phyloP scores from a whole-genome alignment of 345 rosid species.

The Aquilaria yunnanensis region DNA sequence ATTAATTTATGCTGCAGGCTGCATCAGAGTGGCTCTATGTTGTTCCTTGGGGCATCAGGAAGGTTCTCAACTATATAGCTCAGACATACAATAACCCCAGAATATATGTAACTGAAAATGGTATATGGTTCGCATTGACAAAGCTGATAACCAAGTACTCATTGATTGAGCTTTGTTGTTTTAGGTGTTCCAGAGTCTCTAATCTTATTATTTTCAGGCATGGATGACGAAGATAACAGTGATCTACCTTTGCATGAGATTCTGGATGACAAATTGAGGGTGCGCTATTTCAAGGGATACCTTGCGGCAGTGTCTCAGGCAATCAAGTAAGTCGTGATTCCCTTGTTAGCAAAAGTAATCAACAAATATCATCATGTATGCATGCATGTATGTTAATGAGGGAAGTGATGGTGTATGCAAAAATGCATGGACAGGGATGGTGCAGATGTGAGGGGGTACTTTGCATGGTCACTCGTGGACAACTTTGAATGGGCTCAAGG shows the following conservation, averaged over 20 bases:
- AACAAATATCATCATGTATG: constrained; percentile 1
- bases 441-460: constrained; percentile 81
- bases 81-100: constrained; percentile 54
- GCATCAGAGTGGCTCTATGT: constrained; percentile 89
- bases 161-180: constrained; percentile 2
- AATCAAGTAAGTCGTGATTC: constrained; percentile 44
- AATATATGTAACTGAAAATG: constrained; percentile 76
- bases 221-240: constrained; percentile 81
- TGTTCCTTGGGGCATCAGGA: constrained; percentile 92
- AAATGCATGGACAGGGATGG: constrained; percentile 53
- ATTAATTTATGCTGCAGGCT: constrained; percentile 46
- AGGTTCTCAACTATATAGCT: constrained; percentile 57
- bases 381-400: neutral
- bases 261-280: constrained; percentile 82
- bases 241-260: constrained; percentile 57
- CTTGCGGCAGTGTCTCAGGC: constrained; percentile 66
- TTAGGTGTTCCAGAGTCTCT: too few relatives aligned
- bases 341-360: neutral
- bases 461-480: constrained; percentile 91
- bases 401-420: neutral
- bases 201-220: constrained; percentile 39
- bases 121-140: constrained; percentile 24
- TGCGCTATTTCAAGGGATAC: constrained; percentile 58
- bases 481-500: constrained; percentile 94
- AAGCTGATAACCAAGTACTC: neutral